Evolutionary conservation across 768 basidiomycete genomes (phyloP).

Genomic region (Hygrophoropsis aurantiaca): DNA sequence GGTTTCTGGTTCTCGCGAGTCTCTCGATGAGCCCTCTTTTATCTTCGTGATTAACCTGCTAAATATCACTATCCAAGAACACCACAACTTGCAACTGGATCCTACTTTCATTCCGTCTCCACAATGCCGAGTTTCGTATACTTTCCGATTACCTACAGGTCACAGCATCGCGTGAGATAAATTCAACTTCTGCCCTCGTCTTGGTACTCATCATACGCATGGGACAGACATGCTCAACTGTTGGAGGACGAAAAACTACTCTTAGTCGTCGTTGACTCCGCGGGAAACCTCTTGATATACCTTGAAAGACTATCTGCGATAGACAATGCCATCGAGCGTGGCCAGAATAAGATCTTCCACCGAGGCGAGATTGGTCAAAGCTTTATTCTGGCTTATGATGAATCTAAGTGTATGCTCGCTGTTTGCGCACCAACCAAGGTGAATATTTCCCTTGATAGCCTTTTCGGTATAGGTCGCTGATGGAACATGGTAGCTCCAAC

Average conservation of each 20-base stretch:
- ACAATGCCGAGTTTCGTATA: conserved; percentile 12
- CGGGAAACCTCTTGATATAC: conserved; percentile 36
- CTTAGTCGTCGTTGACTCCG: conserved; percentile 37
- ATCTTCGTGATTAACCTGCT: conserved; percentile 23
- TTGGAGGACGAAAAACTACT: conserved; percentile 41
- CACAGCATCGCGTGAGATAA: conserved; percentile 13
- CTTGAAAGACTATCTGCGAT: conserved; percentile 35
- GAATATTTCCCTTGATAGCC: neutral
- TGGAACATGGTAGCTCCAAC: conserved; percentile 21
- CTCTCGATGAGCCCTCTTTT: conserved; percentile 13
- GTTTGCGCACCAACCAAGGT: conserved; percentile 46
- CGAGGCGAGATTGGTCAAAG: conserved; percentile 47
- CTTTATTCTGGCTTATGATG: conserved; percentile 51
- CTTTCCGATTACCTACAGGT: conserved; percentile 18
- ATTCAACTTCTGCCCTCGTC: too few species aligned
- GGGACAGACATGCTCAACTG: conserved; percentile 38
- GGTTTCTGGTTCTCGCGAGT: conserved; percentile 17
- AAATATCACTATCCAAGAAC: conserved; percentile 27
- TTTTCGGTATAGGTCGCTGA: neutral
- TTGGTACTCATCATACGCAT: neutral
- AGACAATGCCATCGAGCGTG: conserved; percentile 26
- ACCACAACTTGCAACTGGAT: conserved; percentile 25
- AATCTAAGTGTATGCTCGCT: conserved; percentile 47
- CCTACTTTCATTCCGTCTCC: conserved; percentile 21
- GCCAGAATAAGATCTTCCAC: conserved; percentile 32